Base-by-base conservation (phyloP, 2,329 filamentous ascomycete genomes). In the Trichoderma sp. region DNA sequence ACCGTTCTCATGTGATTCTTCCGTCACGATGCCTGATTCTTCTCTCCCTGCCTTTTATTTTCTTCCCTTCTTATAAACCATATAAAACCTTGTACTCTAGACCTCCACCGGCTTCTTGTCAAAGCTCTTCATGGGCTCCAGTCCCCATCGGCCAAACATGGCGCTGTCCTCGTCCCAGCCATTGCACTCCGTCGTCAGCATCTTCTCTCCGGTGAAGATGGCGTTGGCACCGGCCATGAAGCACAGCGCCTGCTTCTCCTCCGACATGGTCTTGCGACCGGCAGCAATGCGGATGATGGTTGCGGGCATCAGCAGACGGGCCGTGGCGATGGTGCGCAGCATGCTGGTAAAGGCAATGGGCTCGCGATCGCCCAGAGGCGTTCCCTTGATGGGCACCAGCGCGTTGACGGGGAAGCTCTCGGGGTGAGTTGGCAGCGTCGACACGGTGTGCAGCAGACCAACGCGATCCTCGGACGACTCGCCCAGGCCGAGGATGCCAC, bases 191-290 rank as follows among this genome's bases (percentile, higher is more conserved):
- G 93, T 97, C 5, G 93, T 97, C 80, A 97, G 78, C 93, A 97
- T 97, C 84, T 94, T 97, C 82, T 97, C 93, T 9, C 93, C 93
- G 0, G 93, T 97, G 76, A 97, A 97, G 37, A 97, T 90, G n/a
- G 93, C 93, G 74, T 97, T 97, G 1, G 93, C 93, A 15, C 93
- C 93, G 0, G 93, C 92, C 86, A 92, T 90, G 81, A 97, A 97
- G 79, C 93, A 97, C 71, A 94, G 78, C 15, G 92, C 89, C 80
- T 97, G 93, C 82, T 97, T 90, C 80, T 95, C 92, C 80, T 97
- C 93, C 4, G 87, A 86, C 86, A 97, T 90, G 13, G 89, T 92
- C 77, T 92, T 93, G 56, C 93, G 84, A 3, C 93, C 93, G 0
- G 93, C 93, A 0, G 93, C 93, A 57, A 97, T 88, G 52, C 93